A percentile compares a stretch with the other conserved stretches of the same genome.
Conservation (phyloP, 495 filamentous ascomycete genomes). For the Penicillium flavigenum region DNA sequence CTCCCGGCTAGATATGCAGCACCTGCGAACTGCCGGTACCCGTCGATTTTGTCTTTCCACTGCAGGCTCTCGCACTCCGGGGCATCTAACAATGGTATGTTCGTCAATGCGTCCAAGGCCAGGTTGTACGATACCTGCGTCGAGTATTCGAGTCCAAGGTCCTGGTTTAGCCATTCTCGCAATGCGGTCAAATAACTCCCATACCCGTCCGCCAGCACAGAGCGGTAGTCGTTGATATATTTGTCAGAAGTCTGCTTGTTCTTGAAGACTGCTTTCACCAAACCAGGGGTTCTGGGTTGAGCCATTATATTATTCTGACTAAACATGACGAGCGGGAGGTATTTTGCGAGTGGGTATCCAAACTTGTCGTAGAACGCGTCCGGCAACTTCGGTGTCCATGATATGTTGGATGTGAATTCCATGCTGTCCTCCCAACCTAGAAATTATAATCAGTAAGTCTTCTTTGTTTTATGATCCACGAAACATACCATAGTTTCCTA, state of each 20-base stretch:
- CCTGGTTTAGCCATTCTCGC: background rate
- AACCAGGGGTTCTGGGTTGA: constrained; percentile 13
- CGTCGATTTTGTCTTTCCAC: constrained; percentile 22
- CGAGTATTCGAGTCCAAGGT: constrained; percentile 25
- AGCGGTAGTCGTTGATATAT: constrained; percentile 27
- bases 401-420: constrained; percentile 21
- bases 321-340: background rate
- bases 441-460: background rate
- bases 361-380: constrained; percentile 19
- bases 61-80: constrained; percentile 23
- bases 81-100: constrained; percentile 11
- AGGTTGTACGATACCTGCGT: constrained; percentile 31
- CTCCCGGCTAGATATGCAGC: constrained; percentile 9
- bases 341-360: constrained; percentile 21
- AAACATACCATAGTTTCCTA: constrained; percentile 29
- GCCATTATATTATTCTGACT: background rate
- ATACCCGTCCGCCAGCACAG: background rate
- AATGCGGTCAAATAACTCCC: background rate
- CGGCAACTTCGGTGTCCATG: constrained; percentile 22
- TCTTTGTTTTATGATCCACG: background rate
- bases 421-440: constrained; percentile 30
- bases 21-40: constrained; percentile 20
- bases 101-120: constrained; percentile 28
- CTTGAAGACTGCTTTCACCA: constrained; percentile 20
- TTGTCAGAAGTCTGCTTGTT: constrained; percentile 17